These are phyloP conservation scores for Ilyonectria robusta DNA, from an alignment of 2,329 filamentous ascomycete species.

Conservation along the genomic window DNA sequence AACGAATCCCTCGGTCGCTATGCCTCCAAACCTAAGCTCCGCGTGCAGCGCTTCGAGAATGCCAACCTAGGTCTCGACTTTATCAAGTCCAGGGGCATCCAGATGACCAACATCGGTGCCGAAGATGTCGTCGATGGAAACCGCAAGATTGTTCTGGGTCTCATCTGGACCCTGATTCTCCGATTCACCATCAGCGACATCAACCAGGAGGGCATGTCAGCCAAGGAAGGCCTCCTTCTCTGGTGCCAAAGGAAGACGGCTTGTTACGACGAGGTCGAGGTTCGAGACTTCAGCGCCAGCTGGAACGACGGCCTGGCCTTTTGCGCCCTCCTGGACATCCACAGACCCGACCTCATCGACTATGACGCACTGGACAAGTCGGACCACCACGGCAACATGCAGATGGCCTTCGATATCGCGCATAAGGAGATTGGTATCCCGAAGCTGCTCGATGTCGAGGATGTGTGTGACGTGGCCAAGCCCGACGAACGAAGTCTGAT, in stretches of 20 bases:
- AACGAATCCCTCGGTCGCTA: conserved; percentile 96
- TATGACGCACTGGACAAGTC: conserved; percentile 94
- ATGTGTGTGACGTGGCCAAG: conserved; percentile 96
- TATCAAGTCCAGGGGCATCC: conserved; percentile 90
- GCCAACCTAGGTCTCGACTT: conserved; percentile 96
- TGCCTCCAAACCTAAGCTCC: conserved; percentile 94
- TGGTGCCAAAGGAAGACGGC: conserved; percentile 99
- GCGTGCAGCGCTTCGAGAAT: conserved; percentile 98
- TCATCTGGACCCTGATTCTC: conserved; percentile 99
- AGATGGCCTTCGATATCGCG: conserved; percentile 96
- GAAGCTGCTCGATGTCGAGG: conserved; percentile 94
- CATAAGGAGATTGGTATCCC: conserved; percentile 97
- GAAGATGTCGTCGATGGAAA: conserved; percentile 99
- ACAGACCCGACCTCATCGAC: conserved; percentile 96
- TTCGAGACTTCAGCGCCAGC: conserved; percentile 93
- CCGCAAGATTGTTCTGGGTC: conserved; percentile 94
- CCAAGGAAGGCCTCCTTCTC: conserved; percentile 92
- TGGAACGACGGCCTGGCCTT: conserved; percentile 99
- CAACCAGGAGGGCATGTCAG: conserved; percentile 97
- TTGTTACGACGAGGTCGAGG: conserved; percentile 97
- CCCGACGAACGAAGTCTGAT: conserved; percentile 97
- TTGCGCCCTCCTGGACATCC: conserved; percentile 95
- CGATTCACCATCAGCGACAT: conserved; percentile 99
- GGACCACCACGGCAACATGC: conserved; percentile 97
- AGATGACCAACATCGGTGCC: conserved; percentile 98